Evolutionary conservation across 2,329 filamentous ascomycete genomes (phyloP), one percentile per base, ranked within the genome.

Genomic region (Talaromyces atroroseus): DNA sequence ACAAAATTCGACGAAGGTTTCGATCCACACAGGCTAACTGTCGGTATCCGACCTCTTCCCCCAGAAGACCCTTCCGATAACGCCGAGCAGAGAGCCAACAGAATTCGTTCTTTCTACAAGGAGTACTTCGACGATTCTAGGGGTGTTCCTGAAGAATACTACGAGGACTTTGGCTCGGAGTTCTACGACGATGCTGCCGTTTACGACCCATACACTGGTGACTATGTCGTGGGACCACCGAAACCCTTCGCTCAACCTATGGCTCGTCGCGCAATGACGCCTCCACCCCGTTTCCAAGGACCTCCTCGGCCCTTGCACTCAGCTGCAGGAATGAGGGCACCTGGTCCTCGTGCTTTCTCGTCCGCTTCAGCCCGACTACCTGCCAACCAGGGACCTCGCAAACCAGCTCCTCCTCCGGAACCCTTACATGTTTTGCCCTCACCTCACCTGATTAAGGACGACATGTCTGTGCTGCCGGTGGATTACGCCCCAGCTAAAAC

Each of bases 31-130:
- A 74, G 82, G 57, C 67, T 84, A 54, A 84, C 81, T 2, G 79
- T 85, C 71, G 82, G 82, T 49, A 67, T 95, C 71, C 87, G 94
- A 16, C 94, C 94, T 21, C 80, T 99, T 60, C 94, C 94, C 5
- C 90, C 91, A 36, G 86, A 92, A 66, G 89, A 95, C 61, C 84
- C 89, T 45, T 83, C 86, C 2, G 94, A 97, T 68, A 92, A 96
- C 69, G 91, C 94, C 0, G 94, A 97, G 72, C 86, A 92, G 67
- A 85, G 94, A 66, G 94, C 94, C 61, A 97, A 96, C 78, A 86
- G 94, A 58, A 99, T 99, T 63, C 84, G 94, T 71, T 99, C 94
- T 3, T 99, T 99, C 78, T 99, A 99, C 79, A 96, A 96, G 77
- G 94, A 99, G 70, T 99, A 99, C 76, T 99, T 99, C 65, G 94